Evolutionary conservation across 2,329 filamentous ascomycete species (phyloP).

Genomic region (Aspergillus sp.): DNA sequence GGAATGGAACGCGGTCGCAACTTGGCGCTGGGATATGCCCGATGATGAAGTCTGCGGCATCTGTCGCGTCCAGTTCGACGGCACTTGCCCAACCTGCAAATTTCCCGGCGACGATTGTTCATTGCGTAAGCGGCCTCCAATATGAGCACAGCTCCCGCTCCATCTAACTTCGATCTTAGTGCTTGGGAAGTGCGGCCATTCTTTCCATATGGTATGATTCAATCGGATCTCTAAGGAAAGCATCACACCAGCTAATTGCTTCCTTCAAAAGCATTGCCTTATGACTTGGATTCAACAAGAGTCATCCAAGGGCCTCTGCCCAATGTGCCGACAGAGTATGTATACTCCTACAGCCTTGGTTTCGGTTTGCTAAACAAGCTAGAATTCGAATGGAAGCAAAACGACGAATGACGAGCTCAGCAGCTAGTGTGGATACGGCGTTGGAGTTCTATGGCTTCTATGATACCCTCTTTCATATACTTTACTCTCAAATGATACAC

Average conservation of each 20-base stretch:
- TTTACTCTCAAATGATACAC: constrained; percentile 12
- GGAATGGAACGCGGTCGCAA: constrained; percentile 90
- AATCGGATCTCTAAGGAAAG: constrained; percentile 13
- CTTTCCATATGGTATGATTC: constrained; percentile 84
- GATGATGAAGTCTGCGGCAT: constrained; percentile 98
- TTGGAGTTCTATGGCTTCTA: constrained; percentile 17
- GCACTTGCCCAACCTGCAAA: constrained; percentile 96
- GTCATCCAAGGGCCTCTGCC: constrained; percentile 88
- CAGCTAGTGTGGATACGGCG: constrained; percentile 10
- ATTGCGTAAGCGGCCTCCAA: constrained; percentile 65
- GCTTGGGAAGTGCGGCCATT: constrained; percentile 94
- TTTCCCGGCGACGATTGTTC: constrained; percentile 96
- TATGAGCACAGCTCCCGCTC: constrained; percentile 1
- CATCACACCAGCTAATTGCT: constrained; percentile 15
- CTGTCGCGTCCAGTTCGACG: constrained; percentile 96
- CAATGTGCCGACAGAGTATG: constrained; percentile 95
- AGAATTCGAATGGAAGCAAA: constrained; percentile 61
- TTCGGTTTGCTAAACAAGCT: constrained; percentile 24
- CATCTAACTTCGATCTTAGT: constrained; percentile 57
- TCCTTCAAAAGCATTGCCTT: constrained; percentile 77
- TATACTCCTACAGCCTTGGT: constrained; percentile 5
- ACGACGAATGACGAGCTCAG: constrained; percentile 34
- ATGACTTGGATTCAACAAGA: constrained; percentile 88
- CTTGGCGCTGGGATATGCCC: constrained; percentile 97
- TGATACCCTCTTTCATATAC: constrained; percentile 27